Percentiles rank a stretch among this genome's conserved stretches.
These are phyloP conservation scores for Ocimum tenuiflorum DNA, from an alignment of 257 asterid genomes.

Conservation along the genomic window DNA sequence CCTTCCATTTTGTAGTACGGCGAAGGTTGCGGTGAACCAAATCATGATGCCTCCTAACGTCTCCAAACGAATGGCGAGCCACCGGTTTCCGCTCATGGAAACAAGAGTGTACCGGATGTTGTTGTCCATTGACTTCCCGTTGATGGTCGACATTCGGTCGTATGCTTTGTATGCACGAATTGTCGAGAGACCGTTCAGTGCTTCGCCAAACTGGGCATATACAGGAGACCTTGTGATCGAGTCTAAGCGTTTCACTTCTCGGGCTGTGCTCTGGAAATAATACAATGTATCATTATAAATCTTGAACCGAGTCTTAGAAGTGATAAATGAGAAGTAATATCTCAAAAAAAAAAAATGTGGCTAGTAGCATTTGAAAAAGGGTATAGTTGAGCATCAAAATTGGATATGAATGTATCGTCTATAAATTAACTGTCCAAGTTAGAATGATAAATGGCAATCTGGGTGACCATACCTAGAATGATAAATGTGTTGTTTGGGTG, in stretches of 20 bases:
- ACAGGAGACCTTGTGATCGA: conserved; percentile 88
- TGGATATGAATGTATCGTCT: background rate
- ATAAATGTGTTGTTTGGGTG: background rate
- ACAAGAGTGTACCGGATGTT: conserved; percentile 81
- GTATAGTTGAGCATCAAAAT: background rate
- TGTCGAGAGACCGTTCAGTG: conserved; percentile 77
- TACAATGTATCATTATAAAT: conserved; percentile 8
- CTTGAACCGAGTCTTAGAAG: background rate
- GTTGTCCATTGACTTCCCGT: conserved; percentile 89
- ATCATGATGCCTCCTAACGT: conserved; percentile 94
- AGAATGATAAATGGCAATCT: background rate
- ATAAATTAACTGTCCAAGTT: background rate
- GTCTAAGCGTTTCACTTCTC: conserved; percentile 94
- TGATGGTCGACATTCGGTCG: conserved; percentile 78
- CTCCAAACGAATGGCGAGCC: conserved; percentile 91
- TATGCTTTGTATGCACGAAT: conserved; percentile 96
- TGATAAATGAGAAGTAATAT: conserved; percentile 2
- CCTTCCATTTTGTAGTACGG: conserved; percentile 83
- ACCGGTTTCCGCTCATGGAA: conserved; percentile 85
- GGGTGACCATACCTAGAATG: background rate
- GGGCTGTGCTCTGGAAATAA: conserved; percentile 79
- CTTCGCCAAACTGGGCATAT: conserved; percentile 98
- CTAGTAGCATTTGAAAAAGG: background rate
- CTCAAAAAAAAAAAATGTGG: too few species aligned
- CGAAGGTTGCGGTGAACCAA: conserved; percentile 95